A percentile compares a stretch with the other conserved stretches of the same genome.
These are phyloP conservation scores for Paraphaeosphaeria minitans DNA, from an alignment of 2,329 filamentous ascomycete species.

Conservation along the genomic window DNA sequence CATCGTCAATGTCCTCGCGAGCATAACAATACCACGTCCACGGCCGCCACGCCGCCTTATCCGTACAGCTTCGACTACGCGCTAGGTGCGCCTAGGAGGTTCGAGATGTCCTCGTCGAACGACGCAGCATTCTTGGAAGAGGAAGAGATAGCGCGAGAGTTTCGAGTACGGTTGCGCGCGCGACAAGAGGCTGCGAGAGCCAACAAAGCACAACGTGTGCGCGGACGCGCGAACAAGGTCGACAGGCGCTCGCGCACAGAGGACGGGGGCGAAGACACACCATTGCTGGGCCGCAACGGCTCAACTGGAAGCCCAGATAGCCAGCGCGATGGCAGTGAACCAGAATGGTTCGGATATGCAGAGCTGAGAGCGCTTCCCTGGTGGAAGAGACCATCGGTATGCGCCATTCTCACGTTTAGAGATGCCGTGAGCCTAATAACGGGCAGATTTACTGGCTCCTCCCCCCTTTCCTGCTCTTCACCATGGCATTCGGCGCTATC, in stretches of 20 bases:
- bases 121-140: constrained; percentile 39
- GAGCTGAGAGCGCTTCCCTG: constrained; percentile 52
- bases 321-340: constrained; percentile 14
- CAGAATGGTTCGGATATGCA: constrained; percentile 41
- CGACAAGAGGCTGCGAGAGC: constrained; percentile 20
- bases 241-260: constrained; percentile 18
- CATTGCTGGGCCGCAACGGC: constrained; percentile 27
- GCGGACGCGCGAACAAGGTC: constrained; percentile 20
- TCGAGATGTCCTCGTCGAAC: constrained; percentile 29
- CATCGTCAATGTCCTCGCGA: constrained; percentile 6
- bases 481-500: constrained; percentile 83
- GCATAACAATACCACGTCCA: background rate
- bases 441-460: constrained; percentile 14
- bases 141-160: constrained; percentile 33
- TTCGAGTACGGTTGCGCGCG: constrained; percentile 15
- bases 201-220: constrained; percentile 11
- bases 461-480: constrained; percentile 78
- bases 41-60: background rate
- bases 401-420: constrained; percentile 13
- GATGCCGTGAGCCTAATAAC: constrained; percentile 3
- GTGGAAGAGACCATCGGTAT: constrained; percentile 59
- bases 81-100: background rate
- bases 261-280: constrained; percentile 33
- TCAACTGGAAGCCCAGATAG: constrained; percentile 17
- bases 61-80: background rate